Percentiles rank a stretch among this genome's conserved stretches.
These are phyloP conservation scores for Rhododendron griersonianum DNA, from an alignment of 148 eudicot genomes.

Conservation along the genomic window DNA sequence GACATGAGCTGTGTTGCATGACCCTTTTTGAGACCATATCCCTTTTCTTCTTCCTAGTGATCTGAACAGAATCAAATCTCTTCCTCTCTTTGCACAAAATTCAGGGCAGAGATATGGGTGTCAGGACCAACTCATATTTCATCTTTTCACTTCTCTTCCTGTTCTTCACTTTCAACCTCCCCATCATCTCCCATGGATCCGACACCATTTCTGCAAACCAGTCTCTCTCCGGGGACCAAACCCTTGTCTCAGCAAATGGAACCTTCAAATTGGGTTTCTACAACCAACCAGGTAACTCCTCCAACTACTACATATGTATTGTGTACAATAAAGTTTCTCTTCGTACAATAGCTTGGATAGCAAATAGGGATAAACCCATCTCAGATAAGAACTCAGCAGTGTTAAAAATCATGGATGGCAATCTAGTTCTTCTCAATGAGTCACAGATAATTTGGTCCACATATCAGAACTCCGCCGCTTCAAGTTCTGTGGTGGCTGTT, in stretches of 20 bases:
- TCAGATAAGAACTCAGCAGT: no score
- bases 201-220: conserved; percentile 32
- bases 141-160: conserved; percentile 8
- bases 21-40: background rate
- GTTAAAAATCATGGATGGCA: no score
- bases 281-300: conserved; percentile 32
- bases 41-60: background rate
- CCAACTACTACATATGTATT: conserved; percentile 45
- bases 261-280: conserved; percentile 43
- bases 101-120: conserved; percentile 11
- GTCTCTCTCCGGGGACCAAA: conserved; percentile 39
- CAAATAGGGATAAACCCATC: no score
- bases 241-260: conserved; percentile 34
- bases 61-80: background rate
- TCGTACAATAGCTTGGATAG: no score
- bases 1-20: background rate
- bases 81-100: no score
- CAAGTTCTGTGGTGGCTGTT: no score
- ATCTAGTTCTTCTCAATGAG: no score
- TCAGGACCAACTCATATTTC: background rate
- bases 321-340: conserved; percentile 34
- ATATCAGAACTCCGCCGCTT: no score
- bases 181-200: conserved; percentile 15
- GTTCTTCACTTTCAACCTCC: background rate
- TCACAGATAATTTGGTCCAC: no score